Evolutionary conservation across 164 flowering plant genomes (phyloP), one percentile per base, ranked within the genome.

Genomic region (Aristolochia fimbriata): DNA sequence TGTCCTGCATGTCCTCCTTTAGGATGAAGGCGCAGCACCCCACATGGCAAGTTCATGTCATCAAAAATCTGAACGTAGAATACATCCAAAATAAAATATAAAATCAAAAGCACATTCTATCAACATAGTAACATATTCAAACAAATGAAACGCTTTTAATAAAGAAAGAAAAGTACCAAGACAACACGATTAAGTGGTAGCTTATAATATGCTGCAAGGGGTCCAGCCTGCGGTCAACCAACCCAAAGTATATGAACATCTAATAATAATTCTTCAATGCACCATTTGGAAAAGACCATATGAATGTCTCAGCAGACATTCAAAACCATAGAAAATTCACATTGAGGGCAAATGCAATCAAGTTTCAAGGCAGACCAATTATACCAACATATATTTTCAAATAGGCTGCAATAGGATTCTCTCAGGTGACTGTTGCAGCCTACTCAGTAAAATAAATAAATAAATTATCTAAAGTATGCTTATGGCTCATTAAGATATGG

Each of bases 1-100:
- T 93, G 98, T 57, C 88, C 31, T 64, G 84, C 87, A 75, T 87
- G 92, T 58, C 91, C 96, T 67, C 96, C 96, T 63, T 70, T 76
- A 41, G 60, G 65, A 15, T 76, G 77, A 68, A 93, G 83, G 51
- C 98, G 94, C 66, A 93, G 90, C 52, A 93, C 97, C 21, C 98
- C 98, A 77, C 97, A 87, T 15, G 97, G 97, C 75, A 93, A 77
- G 72, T 59, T 48, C 94, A 83, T 83, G 77, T 93, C 98, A 77
- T 93, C 98, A 56, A 56, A 56, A 24, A 33, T 56, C 58, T 56
- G 67, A 70, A 43, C 7, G 22, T 20, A 15, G 25, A 51, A 17
- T 51, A 62, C 49, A 49, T 37, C 43, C 43, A 10, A 37, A 37
- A 7, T 0, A 37, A 37, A 15, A 10, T 55, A 59, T 27, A 27